Evolutionary conservation across 495 filamentous ascomycete genomes (phyloP).

Genomic region (Gamarada debralockiae): DNA sequence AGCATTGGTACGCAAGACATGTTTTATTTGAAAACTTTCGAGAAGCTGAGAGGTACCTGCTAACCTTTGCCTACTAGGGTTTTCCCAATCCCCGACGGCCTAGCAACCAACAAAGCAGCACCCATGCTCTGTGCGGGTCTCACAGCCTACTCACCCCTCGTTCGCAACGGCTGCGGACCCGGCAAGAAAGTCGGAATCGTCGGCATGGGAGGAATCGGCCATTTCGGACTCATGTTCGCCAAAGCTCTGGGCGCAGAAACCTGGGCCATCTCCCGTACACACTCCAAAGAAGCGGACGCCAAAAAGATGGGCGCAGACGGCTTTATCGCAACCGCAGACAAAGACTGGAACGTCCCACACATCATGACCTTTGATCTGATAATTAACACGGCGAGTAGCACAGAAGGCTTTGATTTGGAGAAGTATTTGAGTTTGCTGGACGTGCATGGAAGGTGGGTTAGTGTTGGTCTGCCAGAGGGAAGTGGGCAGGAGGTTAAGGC

Average conservation of each 20-base stretch:
- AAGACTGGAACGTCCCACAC: conserved; percentile 59
- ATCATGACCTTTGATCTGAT: conserved; percentile 57
- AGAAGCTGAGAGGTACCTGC: not conserved
- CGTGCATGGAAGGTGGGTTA: conserved; percentile 79
- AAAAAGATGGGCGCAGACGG: conserved; percentile 67
- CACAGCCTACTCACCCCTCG: conserved; percentile 75
- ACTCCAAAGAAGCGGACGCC: conserved; percentile 67
- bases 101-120: conserved; percentile 63
- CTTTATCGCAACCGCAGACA: conserved; percentile 63
- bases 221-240: conserved; percentile 68
- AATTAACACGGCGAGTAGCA: conserved; percentile 50
- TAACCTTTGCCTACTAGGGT: conserved; percentile 25
- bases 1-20: conserved; percentile 38
- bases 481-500: conserved; percentile 71
- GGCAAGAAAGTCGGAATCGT: conserved; percentile 83
- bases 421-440: conserved; percentile 77
- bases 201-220: conserved; percentile 66
- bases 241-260: conserved; percentile 68
- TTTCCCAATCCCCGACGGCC: conserved; percentile 75
- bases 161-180: conserved; percentile 66
- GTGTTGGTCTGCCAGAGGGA: conserved; percentile 79
- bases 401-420: conserved; percentile 51
- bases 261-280: conserved; percentile 65
- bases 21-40: not conserved
- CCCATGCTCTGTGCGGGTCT: conserved; percentile 90